Conservation (phyloP, 2,329 filamentous ascomycete genomes). For the Mollisiaceae sp. region DNA sequence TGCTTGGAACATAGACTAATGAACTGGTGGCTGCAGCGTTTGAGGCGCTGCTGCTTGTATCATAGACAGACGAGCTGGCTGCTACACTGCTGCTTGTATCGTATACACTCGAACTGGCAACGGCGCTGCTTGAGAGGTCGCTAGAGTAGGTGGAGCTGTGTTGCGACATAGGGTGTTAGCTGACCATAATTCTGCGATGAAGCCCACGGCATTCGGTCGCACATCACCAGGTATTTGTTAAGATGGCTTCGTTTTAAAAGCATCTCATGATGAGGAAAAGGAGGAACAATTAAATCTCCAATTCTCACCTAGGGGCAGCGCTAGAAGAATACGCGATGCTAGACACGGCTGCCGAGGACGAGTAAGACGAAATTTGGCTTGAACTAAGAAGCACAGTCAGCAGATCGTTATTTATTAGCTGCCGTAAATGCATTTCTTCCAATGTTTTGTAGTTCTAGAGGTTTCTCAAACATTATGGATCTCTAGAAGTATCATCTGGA, state of each 20-base stretch:
- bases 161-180: not conserved
- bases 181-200: not conserved
- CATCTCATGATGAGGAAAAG: too few species aligned
- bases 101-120: not conserved
- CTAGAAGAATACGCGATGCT: not conserved
- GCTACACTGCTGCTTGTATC: not conserved
- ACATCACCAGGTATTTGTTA: not conserved
- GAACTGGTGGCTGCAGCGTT: not conserved
- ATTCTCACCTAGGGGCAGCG: not conserved
- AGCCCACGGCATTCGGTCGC: too few species aligned
- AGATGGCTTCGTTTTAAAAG: not conserved
- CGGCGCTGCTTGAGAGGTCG: not conserved
- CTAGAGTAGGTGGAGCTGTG: not conserved
- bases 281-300: not conserved
- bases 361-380: not conserved
- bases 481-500: too few species aligned
- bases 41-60: not conserved
- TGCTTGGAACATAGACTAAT: not conserved
- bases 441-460: not conserved
- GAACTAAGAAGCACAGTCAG: not conserved
- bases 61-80: not conserved
- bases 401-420: not conserved
- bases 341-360: not conserved
- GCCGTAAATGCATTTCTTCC: not conserved
- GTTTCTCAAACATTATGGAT: not conserved